A percentile compares a stretch with the other conserved stretches of the same genome.
These are phyloP conservation scores for Rhizopogon vesiculosus DNA, from an alignment of 768 basidiomycete genomes.

Conservation along the genomic window DNA sequence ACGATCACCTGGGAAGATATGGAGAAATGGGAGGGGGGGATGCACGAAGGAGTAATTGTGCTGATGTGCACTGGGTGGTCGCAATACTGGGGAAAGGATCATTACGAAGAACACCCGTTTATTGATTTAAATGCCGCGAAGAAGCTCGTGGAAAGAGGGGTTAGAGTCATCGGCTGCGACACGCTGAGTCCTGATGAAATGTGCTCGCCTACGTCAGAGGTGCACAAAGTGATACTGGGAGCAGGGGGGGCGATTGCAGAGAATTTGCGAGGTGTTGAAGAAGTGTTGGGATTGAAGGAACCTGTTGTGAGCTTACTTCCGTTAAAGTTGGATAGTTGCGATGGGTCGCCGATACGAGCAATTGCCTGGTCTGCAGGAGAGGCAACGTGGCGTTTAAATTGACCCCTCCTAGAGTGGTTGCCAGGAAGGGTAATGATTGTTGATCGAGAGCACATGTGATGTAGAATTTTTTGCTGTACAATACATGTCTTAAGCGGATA, in stretches of 20 bases:
- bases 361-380: conserved; percentile 39
- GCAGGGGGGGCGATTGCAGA: conserved; percentile 64
- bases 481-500: background rate
- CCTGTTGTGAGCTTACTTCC: conserved; percentile 54
- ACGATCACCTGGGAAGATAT: conserved; percentile 54
- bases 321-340: conserved; percentile 49
- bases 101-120: conserved; percentile 57
- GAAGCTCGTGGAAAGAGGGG: conserved; percentile 43
- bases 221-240: conserved; percentile 57
- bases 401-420: background rate
- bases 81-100: conserved; percentile 39
- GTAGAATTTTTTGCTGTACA: too few relatives aligned
- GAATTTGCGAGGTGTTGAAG: conserved; percentile 56
- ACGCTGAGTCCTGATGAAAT: conserved; percentile 61
- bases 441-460: too few relatives aligned
- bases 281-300: conserved; percentile 26
- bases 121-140: conserved; percentile 47
- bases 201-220: conserved; percentile 34
- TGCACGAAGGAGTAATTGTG: conserved; percentile 39
- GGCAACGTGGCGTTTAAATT: background rate
- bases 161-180: conserved; percentile 56
- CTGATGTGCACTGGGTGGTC: conserved; percentile 68
- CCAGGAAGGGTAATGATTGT: background rate
- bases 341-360: conserved; percentile 66
- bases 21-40: conserved; percentile 28